Evolutionary conservation across 805 yeast genomes (phyloP), one percentile per base, ranked within the genome.

Genomic region (Blastobotrys muscicola): DNA sequence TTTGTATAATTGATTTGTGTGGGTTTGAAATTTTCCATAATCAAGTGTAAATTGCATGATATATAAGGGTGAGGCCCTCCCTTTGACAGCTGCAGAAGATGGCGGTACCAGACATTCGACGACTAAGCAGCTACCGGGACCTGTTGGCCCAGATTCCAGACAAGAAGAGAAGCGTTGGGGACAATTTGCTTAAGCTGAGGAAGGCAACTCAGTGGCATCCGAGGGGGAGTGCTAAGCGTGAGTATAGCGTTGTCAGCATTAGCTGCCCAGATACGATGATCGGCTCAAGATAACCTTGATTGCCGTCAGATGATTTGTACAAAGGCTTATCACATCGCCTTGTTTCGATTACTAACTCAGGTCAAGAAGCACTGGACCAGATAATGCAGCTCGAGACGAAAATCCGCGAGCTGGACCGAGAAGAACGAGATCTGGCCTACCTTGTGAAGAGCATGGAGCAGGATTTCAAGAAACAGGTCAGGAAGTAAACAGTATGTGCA

Each of bases 111-210:
- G 26, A 20, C 26, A 20, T 20, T 20, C 36, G 36, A n/a, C 36
- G 15, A 15, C 36, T 33, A 11, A 33, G 13, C 12, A 12, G 16
- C 15, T 33, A 33, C 15, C 9, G 15, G 36, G 16, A 33, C 16
- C 36, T 33, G 10, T 33, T 33, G 15, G 36, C 36, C 15, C 36
- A 33, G 36, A 33, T 33, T 15, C 36, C 36, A 3, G 36, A 33
- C 10, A 13, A 15, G 16, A 33, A 33, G 36, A 13, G 15, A 15
- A 33, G 36, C 36, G 36, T 15, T 15, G 15, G 15, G 9, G 36
- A 33, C 36, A 12, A 13, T 9, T 15, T 33, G 16, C 36, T 33
- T 8, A 13, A 15, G 13, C 36, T 33, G 16, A 33, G 36, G 36
- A 33, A 33, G 15, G 15, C 36, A 14, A 33, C 36, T 9, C 15